phyloP scores from a whole-genome alignment of 2,329 filamentous ascomycete species.

The Cercospora janseana region DNA sequence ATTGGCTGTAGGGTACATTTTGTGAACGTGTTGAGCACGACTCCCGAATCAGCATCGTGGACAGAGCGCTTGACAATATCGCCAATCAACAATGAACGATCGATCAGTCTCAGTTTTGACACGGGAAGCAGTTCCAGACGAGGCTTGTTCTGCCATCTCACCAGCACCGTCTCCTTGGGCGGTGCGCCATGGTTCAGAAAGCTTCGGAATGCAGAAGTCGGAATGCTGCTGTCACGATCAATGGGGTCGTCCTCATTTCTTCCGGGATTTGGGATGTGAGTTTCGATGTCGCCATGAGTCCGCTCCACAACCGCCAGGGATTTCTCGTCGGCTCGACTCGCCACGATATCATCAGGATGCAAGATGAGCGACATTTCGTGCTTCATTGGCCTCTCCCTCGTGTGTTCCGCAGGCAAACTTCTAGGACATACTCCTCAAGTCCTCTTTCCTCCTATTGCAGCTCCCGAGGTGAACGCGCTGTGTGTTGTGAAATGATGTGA shows the following conservation, averaged over 20 bases:
- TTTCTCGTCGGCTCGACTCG: conserved; percentile 21
- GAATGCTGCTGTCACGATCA: conserved; percentile 39
- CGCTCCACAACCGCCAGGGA: conserved; percentile 47
- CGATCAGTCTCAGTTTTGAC: conserved; percentile 50
- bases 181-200: conserved; percentile 50
- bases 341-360: conserved; percentile 34
- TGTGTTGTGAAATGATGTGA: background rate
- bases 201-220: conserved; percentile 37
- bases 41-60: conserved; percentile 53
- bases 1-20: conserved; percentile 46
- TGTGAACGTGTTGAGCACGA: conserved; percentile 51
- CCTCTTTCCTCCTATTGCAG: background rate
- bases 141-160: conserved; percentile 49
- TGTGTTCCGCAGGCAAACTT: background rate
- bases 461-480: background rate
- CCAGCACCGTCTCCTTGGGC: conserved; percentile 52
- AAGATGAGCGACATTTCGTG: conserved; percentile 25
- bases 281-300: conserved; percentile 46
- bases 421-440: background rate
- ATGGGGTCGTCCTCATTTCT: conserved; percentile 32
- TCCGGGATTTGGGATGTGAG: conserved; percentile 46
- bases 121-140: conserved; percentile 43
- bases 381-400: background rate
- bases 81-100: conserved; percentile 55
- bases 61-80: conserved; percentile 54